phyloP scores from a whole-genome alignment of 495 filamentous ascomycete genomes.

The Hypoxylon lienhwacheense region DNA sequence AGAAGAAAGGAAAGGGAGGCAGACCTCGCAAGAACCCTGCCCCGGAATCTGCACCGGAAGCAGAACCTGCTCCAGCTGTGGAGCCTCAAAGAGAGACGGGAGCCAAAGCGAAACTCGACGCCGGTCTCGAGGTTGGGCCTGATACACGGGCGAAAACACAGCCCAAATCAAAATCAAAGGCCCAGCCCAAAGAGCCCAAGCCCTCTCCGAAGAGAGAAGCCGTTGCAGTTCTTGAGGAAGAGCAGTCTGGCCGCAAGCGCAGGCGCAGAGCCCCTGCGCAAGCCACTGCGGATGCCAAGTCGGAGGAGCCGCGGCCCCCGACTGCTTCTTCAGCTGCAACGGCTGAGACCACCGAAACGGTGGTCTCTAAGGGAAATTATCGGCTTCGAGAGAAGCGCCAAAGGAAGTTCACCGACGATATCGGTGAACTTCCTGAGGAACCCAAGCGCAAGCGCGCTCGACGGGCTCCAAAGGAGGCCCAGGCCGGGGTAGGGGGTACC shows the following conservation, averaged over 20 bases:
- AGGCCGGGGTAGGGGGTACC: slow-evolving; percentile 8
- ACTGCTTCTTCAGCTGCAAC: slow-evolving; percentile 39
- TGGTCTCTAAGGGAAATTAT: slow-evolving; percentile 35
- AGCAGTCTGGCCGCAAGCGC: slow-evolving; percentile 18
- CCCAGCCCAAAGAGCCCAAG: slow-evolving; percentile 5
- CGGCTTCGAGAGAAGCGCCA: slow-evolving; percentile 38
- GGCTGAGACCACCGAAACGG: slow-evolving; percentile 31
- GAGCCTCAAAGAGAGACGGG: not conserved
- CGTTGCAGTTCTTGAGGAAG: slow-evolving; percentile 13
- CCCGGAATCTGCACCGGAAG: slow-evolving; percentile 13
- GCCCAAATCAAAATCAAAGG: not conserved
- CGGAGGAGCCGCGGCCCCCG: slow-evolving; percentile 33
- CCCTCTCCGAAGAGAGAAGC: slow-evolving; percentile 29
- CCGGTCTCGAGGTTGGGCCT: not conserved
- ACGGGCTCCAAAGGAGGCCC: slow-evolving; percentile 31
- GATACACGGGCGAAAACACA: not conserved
- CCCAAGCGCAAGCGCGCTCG: slow-evolving; percentile 35
- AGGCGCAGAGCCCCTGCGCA: slow-evolving; percentile 12
- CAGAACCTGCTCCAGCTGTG: not conserved
- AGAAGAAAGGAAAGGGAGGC: slow-evolving; percentile 38
- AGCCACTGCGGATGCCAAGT: not conserved
- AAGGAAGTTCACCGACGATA: slow-evolving; percentile 34
- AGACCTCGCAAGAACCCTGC: slow-evolving; percentile 34
- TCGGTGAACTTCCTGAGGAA: slow-evolving; percentile 26
- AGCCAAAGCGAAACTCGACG: not conserved